A percentile compares a stretch with the other conserved stretches of the same genome.
These are phyloP conservation scores for Trichophyton simii DNA, from an alignment of 2,329 filamentous ascomycete genomes.

Conservation along the genomic window DNA sequence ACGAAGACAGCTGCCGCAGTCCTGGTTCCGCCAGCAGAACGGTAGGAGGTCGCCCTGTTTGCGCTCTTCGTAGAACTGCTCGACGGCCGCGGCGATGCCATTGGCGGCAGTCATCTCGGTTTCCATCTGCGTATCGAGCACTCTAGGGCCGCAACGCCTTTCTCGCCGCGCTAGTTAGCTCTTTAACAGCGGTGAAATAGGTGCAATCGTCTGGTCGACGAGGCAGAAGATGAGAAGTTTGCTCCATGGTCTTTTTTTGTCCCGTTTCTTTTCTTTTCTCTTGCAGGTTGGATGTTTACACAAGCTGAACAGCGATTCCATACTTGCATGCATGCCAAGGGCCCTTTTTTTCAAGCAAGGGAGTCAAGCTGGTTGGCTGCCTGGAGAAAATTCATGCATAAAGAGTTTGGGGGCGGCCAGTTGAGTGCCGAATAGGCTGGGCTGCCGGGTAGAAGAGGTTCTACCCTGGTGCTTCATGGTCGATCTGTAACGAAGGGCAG, in stretches of 20 bases:
- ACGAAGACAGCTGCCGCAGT: conserved; percentile 24
- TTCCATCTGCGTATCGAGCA: neutral
- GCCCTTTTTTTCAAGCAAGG: neutral
- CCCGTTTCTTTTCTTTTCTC: neutral
- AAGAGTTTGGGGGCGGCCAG: neutral
- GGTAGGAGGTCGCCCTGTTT: conserved; percentile 16
- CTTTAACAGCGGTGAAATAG: neutral
- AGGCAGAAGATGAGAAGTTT: neutral
- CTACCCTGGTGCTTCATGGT: no score
- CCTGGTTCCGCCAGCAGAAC: conserved; percentile 27
- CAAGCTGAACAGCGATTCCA: neutral
- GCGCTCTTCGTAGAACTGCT: conserved; percentile 16
- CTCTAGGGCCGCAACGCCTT: no score
- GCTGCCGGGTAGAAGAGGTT: neutral
- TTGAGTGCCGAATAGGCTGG: neutral
- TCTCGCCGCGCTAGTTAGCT: neutral
- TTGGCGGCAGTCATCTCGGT: neutral
- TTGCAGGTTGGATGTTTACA: neutral
- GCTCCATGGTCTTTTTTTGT: no score
- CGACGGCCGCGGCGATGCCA: neutral
- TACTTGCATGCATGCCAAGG: neutral
- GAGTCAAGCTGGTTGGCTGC: neutral
- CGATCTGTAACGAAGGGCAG: no score
- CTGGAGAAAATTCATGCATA: neutral
- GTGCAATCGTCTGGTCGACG: neutral